A percentile compares a stretch with the other conserved stretches of the same genome.
Conservation (phyloP, 1,284 basidiomycete genomes). For the Trichosporon sp. region DNA sequence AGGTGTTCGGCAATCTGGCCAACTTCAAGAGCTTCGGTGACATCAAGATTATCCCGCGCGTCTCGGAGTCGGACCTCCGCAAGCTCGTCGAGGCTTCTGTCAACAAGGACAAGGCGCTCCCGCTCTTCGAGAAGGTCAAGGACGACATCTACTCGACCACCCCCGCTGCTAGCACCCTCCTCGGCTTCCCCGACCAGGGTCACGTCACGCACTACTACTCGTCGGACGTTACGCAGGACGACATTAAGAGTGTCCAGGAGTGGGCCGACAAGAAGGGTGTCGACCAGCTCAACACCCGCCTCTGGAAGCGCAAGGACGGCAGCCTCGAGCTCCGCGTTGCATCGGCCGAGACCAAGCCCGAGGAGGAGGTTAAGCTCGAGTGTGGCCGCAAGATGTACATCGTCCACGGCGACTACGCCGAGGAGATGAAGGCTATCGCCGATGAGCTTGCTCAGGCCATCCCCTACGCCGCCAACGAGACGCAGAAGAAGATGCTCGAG, state of each 20-base stretch:
- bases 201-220: slow-evolving; percentile 20
- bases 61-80: slow-evolving; percentile 2
- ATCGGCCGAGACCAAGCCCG: slow-evolving; percentile 2
- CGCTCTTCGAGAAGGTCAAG: slow-evolving; percentile 11
- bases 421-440: slow-evolving; percentile 9
- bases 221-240: slow-evolving; percentile 12
- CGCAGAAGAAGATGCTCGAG: slow-evolving; percentile 66
- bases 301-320: slow-evolving; percentile 17
- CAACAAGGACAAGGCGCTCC: slow-evolving; percentile 6
- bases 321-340: slow-evolving; percentile 18
- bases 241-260: slow-evolving; percentile 17
- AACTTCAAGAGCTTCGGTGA: slow-evolving; percentile 22
- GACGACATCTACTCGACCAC: slow-evolving; percentile 14
- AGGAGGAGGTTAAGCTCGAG: slow-evolving; percentile 8
- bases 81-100: slow-evolving; percentile 12
- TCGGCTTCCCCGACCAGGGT: slow-evolving; percentile 18
- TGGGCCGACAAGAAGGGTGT: slow-evolving; percentile 12
- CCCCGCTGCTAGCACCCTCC: slow-evolving; percentile 14
- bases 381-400: slow-evolving; percentile 8
- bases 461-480: slow-evolving; percentile 64
- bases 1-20: slow-evolving; percentile 19
- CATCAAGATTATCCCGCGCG: slow-evolving; percentile 19
- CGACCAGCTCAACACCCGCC: slow-evolving; percentile 19
- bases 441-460: slow-evolving; percentile 53
- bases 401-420: slow-evolving; percentile 16